phyloP scores from a whole-genome alignment of 345 rosid species.

The Citrus reticulata region DNA sequence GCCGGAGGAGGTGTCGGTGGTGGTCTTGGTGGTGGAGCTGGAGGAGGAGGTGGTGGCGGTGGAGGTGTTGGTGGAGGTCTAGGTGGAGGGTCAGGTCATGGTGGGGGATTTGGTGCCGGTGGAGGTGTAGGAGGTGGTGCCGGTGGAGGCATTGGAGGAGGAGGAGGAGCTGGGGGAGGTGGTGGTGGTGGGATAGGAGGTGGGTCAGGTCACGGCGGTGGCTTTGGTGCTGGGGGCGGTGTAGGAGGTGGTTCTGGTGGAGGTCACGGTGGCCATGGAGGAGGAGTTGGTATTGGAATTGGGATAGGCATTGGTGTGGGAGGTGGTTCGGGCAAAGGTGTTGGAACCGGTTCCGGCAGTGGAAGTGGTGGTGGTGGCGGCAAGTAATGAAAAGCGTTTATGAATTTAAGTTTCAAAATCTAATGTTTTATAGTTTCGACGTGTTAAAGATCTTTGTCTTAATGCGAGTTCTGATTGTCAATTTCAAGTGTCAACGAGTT shows the following conservation, averaged over 20 bases:
- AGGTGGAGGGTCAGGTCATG: constrained; percentile 30
- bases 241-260: constrained; percentile 13
- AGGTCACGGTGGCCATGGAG: constrained; percentile 14
- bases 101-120: constrained; percentile 44
- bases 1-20: constrained; percentile 47
- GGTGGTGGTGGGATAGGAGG: constrained; percentile 51
- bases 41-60: constrained; percentile 34
- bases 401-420: not conserved
- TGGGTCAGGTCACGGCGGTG: constrained; percentile 57
- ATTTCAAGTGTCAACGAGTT: not conserved
- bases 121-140: constrained; percentile 38
- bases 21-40: constrained; percentile 33
- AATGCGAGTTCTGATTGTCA: not conserved
- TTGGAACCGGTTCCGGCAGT: constrained; percentile 20
- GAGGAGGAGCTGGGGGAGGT: constrained; percentile 34
- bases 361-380: constrained; percentile 20
- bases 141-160: constrained; percentile 34
- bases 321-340: constrained; percentile 16
- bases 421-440: not conserved
- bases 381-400: not conserved
- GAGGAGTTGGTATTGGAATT: constrained; percentile 25
- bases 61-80: constrained; percentile 34
- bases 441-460: not conserved
- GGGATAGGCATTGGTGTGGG: constrained; percentile 31
- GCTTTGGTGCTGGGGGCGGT: constrained; percentile 49